Percentiles rank a stretch among this genome's conserved stretches.
phyloP scores from a whole-genome alignment of 1,284 basidiomycete genomes.

The Tremellales sp. region DNA sequence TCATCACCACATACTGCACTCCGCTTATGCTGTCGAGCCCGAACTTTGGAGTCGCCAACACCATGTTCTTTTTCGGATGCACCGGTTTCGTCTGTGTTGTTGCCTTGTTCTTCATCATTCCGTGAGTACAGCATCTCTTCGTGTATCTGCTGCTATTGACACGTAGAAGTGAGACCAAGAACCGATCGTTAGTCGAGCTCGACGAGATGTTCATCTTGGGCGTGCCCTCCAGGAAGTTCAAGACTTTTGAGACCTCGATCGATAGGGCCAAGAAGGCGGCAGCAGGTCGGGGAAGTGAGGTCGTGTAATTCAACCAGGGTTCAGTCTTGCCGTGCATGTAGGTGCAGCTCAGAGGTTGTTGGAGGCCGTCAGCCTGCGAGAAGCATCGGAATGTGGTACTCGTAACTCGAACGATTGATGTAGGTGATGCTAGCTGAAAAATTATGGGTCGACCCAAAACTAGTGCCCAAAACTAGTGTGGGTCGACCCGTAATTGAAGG shows the following conservation, averaged over 20 bases:
- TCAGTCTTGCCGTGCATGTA: too few species aligned
- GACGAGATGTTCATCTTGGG: constrained; percentile 19
- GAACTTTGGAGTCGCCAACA: constrained; percentile 5
- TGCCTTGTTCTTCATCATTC: constrained; percentile 10
- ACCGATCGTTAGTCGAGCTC: constrained; percentile 8
- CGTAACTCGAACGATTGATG: too few species aligned
- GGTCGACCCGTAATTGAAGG: too few species aligned
- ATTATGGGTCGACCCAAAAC: too few species aligned
- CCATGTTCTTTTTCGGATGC: constrained; percentile 14
- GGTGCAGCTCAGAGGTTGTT: too few species aligned
- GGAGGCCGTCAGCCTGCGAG: too few species aligned
- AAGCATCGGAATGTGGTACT: too few species aligned
- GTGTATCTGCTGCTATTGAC: background rate
- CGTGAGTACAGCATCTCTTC: background rate
- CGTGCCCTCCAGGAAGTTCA: constrained; percentile 8
- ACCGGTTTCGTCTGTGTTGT: constrained; percentile 6
- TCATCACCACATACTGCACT: constrained; percentile 14
- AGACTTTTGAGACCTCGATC: constrained; percentile 6
- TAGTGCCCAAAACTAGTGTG: too few species aligned
- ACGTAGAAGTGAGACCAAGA: constrained; percentile 6
- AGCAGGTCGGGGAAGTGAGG: background rate
- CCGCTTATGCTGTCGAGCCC: constrained; percentile 12
- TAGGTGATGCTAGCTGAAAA: too few species aligned
- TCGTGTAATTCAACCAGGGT: too few species aligned
- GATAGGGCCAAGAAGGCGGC: constrained; percentile 1